phyloP scores from a whole-genome alignment of 192 early-diverging fungal genomes.

The Linderina pennispora region DNA sequence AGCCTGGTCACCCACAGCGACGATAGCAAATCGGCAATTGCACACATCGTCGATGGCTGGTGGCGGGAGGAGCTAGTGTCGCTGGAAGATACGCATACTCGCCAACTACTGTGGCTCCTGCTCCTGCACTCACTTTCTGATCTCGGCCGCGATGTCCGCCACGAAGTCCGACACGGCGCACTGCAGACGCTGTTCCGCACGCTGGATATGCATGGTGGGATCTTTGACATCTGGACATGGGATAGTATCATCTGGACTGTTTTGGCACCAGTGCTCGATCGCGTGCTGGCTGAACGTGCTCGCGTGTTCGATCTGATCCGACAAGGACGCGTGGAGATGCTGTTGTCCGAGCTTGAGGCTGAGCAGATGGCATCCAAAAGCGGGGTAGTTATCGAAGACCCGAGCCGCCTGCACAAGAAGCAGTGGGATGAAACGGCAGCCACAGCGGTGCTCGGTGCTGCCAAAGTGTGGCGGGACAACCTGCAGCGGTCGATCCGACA shows the following conservation, averaged over 20 bases:
- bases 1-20: slow-evolving; percentile 4
- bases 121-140: slow-evolving; percentile 76
- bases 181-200: slow-evolving; percentile 94
- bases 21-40: not conserved
- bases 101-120: slow-evolving; percentile 79
- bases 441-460: slow-evolving; percentile 26
- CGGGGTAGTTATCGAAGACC: slow-evolving; percentile 39
- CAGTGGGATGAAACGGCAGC: slow-evolving; percentile 46
- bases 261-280: slow-evolving; percentile 64
- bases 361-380: slow-evolving; percentile 18
- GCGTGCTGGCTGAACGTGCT: slow-evolving; percentile 14
- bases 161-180: slow-evolving; percentile 90
- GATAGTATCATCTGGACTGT: slow-evolving; percentile 80
- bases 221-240: slow-evolving; percentile 70
- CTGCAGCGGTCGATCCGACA: not conserved
- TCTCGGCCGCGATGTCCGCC: slow-evolving; percentile 76
- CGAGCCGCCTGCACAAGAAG: slow-evolving; percentile 9
- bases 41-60: slow-evolving; percentile 3
- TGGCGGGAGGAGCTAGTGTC: slow-evolving; percentile 18
- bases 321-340: slow-evolving; percentile 1
- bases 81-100: slow-evolving; percentile 1
- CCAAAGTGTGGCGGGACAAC: slow-evolving; percentile 13
- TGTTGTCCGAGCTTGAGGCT: slow-evolving; percentile 5
- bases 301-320: slow-evolving; percentile 7
- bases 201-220: slow-evolving; percentile 78